phyloP scores from a whole-genome alignment of 2,329 filamentous ascomycete genomes.

The Cladophialophora yegresii region DNA sequence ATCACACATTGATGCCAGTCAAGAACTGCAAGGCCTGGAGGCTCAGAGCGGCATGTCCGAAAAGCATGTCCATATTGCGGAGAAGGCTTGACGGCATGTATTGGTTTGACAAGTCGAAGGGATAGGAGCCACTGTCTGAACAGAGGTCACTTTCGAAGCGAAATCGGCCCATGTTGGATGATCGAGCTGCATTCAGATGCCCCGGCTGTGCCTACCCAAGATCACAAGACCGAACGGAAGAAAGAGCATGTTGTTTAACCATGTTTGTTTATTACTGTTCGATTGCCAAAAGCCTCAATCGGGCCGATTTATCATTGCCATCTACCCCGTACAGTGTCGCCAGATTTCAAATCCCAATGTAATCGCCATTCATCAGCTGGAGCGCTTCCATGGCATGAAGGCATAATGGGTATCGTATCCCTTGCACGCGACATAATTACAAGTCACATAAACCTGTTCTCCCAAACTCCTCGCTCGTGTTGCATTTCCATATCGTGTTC shows the following conservation, averaged over 20 bases:
- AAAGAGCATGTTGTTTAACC: background rate
- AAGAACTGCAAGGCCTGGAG: conserved; percentile 17
- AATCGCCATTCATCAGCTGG: conserved; percentile 15
- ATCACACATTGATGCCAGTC: background rate
- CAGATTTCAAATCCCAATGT: background rate
- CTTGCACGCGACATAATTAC: background rate
- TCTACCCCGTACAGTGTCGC: background rate
- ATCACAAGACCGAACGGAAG: background rate
- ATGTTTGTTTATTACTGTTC: background rate
- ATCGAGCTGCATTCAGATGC: background rate
- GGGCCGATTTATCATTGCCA: background rate
- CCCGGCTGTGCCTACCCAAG: background rate
- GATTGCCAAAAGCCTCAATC: background rate
- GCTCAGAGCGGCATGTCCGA: conserved; percentile 20
- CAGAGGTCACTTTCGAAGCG: background rate
- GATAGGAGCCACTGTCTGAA: background rate
- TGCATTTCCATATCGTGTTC: background rate
- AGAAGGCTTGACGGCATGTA: conserved; percentile 13
- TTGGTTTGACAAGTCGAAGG: background rate
- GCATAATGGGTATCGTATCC: background rate
- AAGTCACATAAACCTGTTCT: background rate
- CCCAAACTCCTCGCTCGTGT: background rate
- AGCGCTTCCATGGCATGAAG: conserved; percentile 17
- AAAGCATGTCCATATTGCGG: conserved; percentile 12
- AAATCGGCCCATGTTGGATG: background rate